Evolutionary conservation across 2,329 filamentous ascomycete genomes (phyloP), one percentile per base, ranked within the genome.

Genomic region (Aspergillus versicolor): DNA sequence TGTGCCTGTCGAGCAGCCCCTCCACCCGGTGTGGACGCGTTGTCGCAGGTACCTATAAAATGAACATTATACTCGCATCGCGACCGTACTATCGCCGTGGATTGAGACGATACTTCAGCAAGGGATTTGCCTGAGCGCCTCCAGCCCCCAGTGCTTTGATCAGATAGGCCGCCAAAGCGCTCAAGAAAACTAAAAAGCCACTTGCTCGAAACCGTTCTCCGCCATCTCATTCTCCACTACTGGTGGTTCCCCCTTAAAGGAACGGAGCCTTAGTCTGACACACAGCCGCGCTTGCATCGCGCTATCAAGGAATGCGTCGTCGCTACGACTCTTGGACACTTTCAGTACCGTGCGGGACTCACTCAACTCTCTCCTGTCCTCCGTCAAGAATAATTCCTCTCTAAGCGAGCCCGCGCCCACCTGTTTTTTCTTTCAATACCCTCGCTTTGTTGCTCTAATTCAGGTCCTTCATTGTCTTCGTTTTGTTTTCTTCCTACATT

Each of bases 201-300:
- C 59, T 53, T 49, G 58, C 54, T 61, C 52, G 55, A 52, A 60
- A 57, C n/a, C 43, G 44, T 59, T 60, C 52, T 60, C 51, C 57
- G 52, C 60, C 58, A 63, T 63, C 63, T 56, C 63, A 30, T 30
- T 30, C 27, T 30, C 27, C 27, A 30, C 27, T 63, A 64, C 63
- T 59, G 55, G 61, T 56, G 58, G 54, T 54, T 50, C 65, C 65
- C 65, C 64, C 49, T 61, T 61, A 65, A 64, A 56, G 57, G 54
- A 47, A 51, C 58, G 63, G 60, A 53, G 37, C 56, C 58, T 61
- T 65, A 65, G 64, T 60, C 56, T 66, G 61, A 65, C 61, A 65
- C 65, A 64, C 64, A 63, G 59, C 63, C 64, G 65, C 62, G 64
- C 65, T 63, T 67, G 65, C 64, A 67, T 66, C 61, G 64, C 61